Evolutionary conservation across 1,139 yeast species (phyloP), one percentile per base, ranked within the genome.

Genomic region (Kurtzmaniella quercitrusa): DNA sequence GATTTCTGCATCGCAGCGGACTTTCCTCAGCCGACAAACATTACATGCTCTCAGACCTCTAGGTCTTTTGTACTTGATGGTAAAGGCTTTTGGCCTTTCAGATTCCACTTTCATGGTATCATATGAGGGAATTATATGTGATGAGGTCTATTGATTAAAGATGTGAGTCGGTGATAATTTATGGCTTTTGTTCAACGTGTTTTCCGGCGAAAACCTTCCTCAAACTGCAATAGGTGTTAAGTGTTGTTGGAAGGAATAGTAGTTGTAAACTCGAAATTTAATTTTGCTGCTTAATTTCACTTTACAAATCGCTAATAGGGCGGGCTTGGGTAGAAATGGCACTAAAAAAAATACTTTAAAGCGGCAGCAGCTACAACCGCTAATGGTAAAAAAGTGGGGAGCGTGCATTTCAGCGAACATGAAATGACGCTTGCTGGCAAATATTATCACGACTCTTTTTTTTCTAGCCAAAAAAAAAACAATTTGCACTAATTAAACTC

Each of bases 11-110:
- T 82, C 69, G 78, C 89, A 82, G 28, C 91, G 71, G 14, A 83
- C 91, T 56, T 84, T 84, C 36, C 91, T 63, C n/a, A 83, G 73
- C 43, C 86, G 80, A 59, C 91, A 84, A 12, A 73, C 74, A 12
- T 71, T 67, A 51, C 82, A 78, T 1, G 82, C 83, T 42, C 78
- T 56, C 6, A 74, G 61, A 2, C 82, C 79, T 45, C 82, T 57
- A 17, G 78, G 75, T 28, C 81, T 57, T 50, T 74, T 74, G 51
- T 72, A 74, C 50, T 71, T 71, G 52, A 72, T 72, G 40, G 77
- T 73, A 55, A 71, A 72, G 1, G 78, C 75, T 50, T 71, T 72
- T 26, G 74, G 80, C 62, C 62, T 69, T 52, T 64, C 76, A 53
- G 12, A 12, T 40, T 40, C 43, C 19, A 35, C 45, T 28, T 39